Conservation (phyloP, 208 protist species). For the Phytomonas francai region DNA sequence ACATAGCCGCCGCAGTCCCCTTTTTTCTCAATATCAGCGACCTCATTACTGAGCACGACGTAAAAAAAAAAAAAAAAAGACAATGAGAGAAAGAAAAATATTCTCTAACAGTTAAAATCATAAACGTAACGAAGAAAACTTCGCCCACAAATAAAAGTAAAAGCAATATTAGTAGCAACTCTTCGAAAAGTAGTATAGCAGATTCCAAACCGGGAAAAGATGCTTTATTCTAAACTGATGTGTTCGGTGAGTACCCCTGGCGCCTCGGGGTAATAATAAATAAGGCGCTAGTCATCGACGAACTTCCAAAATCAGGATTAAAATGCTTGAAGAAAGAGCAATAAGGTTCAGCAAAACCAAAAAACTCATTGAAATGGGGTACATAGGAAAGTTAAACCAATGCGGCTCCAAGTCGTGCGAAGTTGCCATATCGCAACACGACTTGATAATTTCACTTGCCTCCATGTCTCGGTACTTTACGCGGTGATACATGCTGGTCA, state of each 20-base stretch:
- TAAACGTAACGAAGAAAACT: background rate
- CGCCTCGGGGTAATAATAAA: background rate
- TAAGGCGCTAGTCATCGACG: background rate
- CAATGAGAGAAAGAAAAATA: background rate
- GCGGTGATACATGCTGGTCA: constrained; percentile 50
- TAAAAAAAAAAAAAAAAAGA: background rate
- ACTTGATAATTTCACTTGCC: constrained; percentile 34
- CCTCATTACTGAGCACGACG: background rate
- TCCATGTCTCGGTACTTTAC: constrained; percentile 25
- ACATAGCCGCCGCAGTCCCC: too few species aligned
- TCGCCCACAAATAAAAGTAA: background rate
- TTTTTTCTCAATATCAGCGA: too few species aligned
- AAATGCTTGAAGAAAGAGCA: constrained; percentile 29
- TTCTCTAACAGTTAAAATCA: constrained; percentile 1
- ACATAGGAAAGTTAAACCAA: constrained; percentile 29
- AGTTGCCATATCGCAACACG: constrained; percentile 28
- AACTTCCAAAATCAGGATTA: constrained; percentile 10
- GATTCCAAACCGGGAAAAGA: background rate
- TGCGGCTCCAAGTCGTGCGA: constrained; percentile 36
- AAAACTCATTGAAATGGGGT: constrained; percentile 17
- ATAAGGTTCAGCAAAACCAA: constrained; percentile 28
- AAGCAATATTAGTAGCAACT: background rate
- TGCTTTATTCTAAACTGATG: too few species aligned
- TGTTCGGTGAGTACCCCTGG: background rate
- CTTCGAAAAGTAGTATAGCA: background rate